Percentiles rank a stretch among this genome's conserved stretches.
phyloP scores from a whole-genome alignment of 169 alveolate genomes.

The Plasmodium chabaudi region DNA sequence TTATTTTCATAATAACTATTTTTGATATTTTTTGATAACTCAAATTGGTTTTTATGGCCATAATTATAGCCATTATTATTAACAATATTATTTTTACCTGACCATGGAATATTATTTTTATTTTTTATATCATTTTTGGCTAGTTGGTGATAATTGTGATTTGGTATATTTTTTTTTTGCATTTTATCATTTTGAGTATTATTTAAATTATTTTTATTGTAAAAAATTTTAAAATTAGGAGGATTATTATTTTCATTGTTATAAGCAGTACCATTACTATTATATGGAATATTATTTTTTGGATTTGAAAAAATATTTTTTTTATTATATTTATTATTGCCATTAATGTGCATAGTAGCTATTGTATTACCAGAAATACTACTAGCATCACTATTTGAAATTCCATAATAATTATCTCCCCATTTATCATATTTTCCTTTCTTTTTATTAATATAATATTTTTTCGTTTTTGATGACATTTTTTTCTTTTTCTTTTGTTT shows the following conservation, averaged over 20 bases:
- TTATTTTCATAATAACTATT: constrained; percentile 33
- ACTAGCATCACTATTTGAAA: constrained; percentile 20
- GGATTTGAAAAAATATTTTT: background rate
- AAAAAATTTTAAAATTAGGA: constrained; percentile 1
- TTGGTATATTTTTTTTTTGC: background rate
- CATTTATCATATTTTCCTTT: constrained; percentile 20
- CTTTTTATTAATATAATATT: constrained; percentile 46
- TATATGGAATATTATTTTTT: constrained; percentile 8
- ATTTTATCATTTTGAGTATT: constrained; percentile 16
- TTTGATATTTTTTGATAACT: constrained; percentile 5
- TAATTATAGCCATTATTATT: constrained; percentile 18
- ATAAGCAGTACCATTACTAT: background rate
- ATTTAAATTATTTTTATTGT: constrained; percentile 7
- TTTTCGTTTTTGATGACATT: constrained; percentile 4
- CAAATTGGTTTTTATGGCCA: constrained; percentile 38
- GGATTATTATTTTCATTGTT: background rate
- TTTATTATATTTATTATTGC: constrained; percentile 53
- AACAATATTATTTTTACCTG: constrained; percentile 31
- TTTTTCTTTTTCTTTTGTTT: constrained; percentile 23
- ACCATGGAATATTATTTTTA: constrained; percentile 61
- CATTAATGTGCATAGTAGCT: constrained; percentile 74
- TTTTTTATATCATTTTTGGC: constrained; percentile 34
- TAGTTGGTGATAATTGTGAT: constrained; percentile 27
- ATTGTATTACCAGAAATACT: constrained; percentile 57
- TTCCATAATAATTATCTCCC: constrained; percentile 35